Base-by-base conservation (phyloP, 306 rosid genomes). In the Casuarina cunninghamiana region DNA sequence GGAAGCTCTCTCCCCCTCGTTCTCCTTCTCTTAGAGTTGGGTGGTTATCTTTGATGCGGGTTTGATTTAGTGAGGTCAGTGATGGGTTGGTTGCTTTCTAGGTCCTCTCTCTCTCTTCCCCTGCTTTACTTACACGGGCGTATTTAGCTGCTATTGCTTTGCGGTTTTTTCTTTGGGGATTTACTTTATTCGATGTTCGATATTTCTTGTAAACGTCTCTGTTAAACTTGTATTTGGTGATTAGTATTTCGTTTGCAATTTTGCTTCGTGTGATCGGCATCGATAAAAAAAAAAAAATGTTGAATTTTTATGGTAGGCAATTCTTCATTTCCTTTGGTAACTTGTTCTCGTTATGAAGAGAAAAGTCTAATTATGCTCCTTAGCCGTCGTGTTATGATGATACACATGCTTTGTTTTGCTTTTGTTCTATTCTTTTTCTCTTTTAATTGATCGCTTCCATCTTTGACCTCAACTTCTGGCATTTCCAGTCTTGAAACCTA, bases 81-180 rank as follows among this genome's bases (percentile, higher is more conserved):
- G 16, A 68, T 74, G 79, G 88, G 46, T 75, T 61, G 83, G 83
- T 84, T 53, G 80, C 38, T 82, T 77, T 81, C 81, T 76, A 71
- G 77, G 45, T 80, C 55, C 68, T 76, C 69, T 50, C 73, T 51
- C 69, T 42, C 38, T 78, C 15, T 51, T 6, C 32, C 51, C 15
- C 55, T 38, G 42, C 46, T 70, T 55, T 53, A 17, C 65, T 44
- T 68, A 21, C 35, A 19, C 12, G 62, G 61, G 35, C 43, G n/a
- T 71, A 58, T 69, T 79, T 39, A 60, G 43, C 50, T 73, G 42
- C 13, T 63, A 21, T 72, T 9, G 58, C 48, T 44, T 57, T 26
- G 54, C 32, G 44, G 49, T 26, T 39, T 62, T 53, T 17, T 51
- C 37, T 38, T 15, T 75, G 44, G 54, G 37, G 53, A 71, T 53